phyloP scores from a whole-genome alignment of 345 rosid genomes.

The Gossypium ekmanianum region DNA sequence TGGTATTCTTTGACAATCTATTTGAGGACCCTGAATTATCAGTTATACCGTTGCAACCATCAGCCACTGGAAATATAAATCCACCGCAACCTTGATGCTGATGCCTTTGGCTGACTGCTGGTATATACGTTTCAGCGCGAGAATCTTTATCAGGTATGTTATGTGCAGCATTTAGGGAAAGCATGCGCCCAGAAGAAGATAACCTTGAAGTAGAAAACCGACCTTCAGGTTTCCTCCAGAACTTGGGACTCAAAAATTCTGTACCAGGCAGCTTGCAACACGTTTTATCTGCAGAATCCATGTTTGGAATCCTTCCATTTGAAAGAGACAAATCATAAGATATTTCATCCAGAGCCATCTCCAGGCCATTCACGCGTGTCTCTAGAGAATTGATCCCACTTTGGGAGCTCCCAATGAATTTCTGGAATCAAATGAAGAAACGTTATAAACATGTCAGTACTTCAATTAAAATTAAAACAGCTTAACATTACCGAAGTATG shows the following conservation, averaged over 20 bases:
- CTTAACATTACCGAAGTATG: not conserved
- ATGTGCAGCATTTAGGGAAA: conserved; percentile 17
- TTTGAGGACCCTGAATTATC: conserved; percentile 27
- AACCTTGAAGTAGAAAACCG: conserved; percentile 38
- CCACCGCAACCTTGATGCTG: conserved; percentile 25
- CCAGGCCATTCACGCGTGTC: conserved; percentile 79
- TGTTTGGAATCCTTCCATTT: conserved; percentile 53
- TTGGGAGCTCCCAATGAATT: conserved; percentile 84
- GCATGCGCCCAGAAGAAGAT: conserved; percentile 34
- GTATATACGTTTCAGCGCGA: conserved; percentile 21
- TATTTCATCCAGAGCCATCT: conserved; percentile 83
- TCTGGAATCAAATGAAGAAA: conserved; percentile 37
- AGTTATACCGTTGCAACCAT: conserved; percentile 21
- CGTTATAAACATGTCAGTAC: not conserved
- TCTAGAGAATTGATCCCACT: conserved; percentile 76
- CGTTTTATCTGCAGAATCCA: conserved; percentile 45
- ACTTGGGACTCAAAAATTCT: conserved; percentile 76
- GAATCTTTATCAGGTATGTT: conserved; percentile 25
- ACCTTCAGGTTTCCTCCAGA: conserved; percentile 78
- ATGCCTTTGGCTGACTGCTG: conserved; percentile 29
- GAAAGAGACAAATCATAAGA: conserved; percentile 64
- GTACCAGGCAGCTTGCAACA: conserved; percentile 88
- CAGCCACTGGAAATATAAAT: conserved; percentile 14
- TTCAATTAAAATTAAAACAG: not conserved
- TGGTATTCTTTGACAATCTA: conserved; percentile 31